A percentile compares a stretch with the other conserved stretches of the same genome.
phyloP scores from a whole-genome alignment of 176 grass and related monocot species.

The Leersia perrieri region DNA sequence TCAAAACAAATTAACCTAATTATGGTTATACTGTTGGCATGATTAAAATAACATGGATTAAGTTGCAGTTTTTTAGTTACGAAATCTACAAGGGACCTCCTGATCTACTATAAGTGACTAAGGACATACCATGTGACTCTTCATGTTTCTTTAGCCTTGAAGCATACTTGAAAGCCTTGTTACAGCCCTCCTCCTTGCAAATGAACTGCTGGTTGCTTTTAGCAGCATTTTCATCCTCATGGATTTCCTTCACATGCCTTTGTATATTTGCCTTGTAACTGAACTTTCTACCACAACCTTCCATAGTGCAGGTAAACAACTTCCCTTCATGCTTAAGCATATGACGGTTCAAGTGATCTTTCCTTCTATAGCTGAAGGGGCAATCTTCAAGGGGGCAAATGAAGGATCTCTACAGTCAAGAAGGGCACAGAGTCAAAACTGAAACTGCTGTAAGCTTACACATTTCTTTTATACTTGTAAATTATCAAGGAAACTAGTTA shows the following conservation, averaged over 20 bases:
- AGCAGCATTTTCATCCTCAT: conserved; percentile 19
- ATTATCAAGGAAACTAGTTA: not conserved
- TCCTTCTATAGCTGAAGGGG: conserved; percentile 58
- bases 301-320: conserved; percentile 52
- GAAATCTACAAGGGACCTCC: not conserved
- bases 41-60: not conserved
- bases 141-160: conserved; percentile 72
- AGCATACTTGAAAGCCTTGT: conserved; percentile 62
- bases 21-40: not conserved
- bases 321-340: conserved; percentile 56
- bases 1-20: not conserved
- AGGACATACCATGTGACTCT: conserved; percentile 59
- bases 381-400: conserved; percentile 56
- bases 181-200: conserved; percentile 65
- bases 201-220: conserved; percentile 42
- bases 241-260: conserved; percentile 55
- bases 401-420: conserved; percentile 44
- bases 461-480: not conserved
- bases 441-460: not conserved
- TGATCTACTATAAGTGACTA: not conserved
- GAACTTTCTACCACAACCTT: conserved; percentile 50
- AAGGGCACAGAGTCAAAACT: conserved; percentile 2
- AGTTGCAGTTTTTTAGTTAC: not conserved
- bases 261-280: conserved; percentile 62
- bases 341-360: conserved; percentile 68